Evolutionary conservation across 805 yeast genomes (phyloP).

Genomic region (Saccharomycopsis capsularis): DNA sequence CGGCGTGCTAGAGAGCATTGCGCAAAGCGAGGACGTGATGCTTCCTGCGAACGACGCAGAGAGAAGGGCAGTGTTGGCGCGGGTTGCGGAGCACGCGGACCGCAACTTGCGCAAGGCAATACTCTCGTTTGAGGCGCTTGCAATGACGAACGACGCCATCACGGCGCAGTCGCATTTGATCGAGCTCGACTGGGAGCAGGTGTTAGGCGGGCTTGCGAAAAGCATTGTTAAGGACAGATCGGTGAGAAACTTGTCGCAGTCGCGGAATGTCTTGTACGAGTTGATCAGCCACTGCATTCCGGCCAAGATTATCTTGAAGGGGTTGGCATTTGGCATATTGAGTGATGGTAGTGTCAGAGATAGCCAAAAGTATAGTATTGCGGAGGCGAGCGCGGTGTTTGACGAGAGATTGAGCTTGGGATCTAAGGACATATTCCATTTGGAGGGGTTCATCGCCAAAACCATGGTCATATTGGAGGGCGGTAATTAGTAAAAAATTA

Average conservation of each 20-base stretch:
- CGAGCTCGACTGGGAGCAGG: conserved; percentile 85
- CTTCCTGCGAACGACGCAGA: conserved; percentile 34
- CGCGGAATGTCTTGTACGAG: conserved; percentile 71
- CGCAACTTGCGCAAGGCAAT: conserved; percentile 76
- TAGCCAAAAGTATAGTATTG: conserved; percentile 38
- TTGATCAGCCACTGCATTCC: conserved; percentile 91
- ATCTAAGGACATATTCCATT: conserved; percentile 81
- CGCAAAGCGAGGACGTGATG: conserved; percentile 46
- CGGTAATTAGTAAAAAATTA: too few relatives aligned
- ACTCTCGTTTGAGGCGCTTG: conserved; percentile 74
- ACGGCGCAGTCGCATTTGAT: conserved; percentile 45
- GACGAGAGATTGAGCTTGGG: conserved; percentile 89
- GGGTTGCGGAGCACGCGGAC: conserved; percentile 48
- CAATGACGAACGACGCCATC: conserved; percentile 57
- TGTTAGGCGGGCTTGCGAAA: conserved; percentile 57
- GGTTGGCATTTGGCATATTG: conserved; percentile 42
- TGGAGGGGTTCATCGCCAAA: conserved; percentile 89
- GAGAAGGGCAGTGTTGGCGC: conserved; percentile 36
- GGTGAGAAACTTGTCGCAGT: conserved; percentile 48
- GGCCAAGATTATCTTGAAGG: conserved; percentile 69
- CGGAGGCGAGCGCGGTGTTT: conserved; percentile 54
- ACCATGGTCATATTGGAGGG: conserved; percentile 71
- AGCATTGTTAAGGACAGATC: conserved; percentile 54
- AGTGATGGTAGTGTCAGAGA: conserved; percentile 26
- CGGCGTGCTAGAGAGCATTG: conserved; percentile 47